These are phyloP conservation scores for Globisporangium okanoganense DNA, from an alignment of 352 stramenopile genomes.

Conservation along the genomic window DNA sequence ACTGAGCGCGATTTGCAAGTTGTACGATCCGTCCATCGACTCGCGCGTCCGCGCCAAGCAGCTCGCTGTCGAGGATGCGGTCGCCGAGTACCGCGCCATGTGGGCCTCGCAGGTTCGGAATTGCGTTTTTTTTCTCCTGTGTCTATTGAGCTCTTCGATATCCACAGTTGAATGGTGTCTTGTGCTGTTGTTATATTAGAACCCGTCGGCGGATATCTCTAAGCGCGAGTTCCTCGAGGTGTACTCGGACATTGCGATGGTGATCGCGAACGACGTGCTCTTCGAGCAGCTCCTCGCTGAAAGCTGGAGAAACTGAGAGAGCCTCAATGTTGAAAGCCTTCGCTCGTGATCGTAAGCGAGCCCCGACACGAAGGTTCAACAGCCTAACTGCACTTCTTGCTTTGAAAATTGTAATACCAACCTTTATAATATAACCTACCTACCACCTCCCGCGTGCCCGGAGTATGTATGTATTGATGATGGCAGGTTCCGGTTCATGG, in stretches of 20 bases:
- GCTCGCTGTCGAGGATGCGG: conserved; percentile 29
- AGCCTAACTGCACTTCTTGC: neutral
- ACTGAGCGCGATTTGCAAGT: conserved; percentile 29
- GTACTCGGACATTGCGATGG: conserved; percentile 65
- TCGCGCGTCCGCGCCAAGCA: conserved; percentile 41
- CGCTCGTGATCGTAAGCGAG: too few species aligned
- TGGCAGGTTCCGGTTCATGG: too few species aligned
- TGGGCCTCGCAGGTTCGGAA: conserved; percentile 29
- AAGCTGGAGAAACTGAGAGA: conserved; percentile 42
- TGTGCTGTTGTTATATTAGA: conserved; percentile 7
- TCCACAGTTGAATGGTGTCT: too few species aligned
- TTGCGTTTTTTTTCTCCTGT: neutral
- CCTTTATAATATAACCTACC: neutral
- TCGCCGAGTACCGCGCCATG: conserved; percentile 40
- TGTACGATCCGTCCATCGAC: conserved; percentile 63
- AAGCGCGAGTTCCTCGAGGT: conserved; percentile 61
- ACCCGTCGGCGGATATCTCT: conserved; percentile 28
- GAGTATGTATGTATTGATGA: neutral
- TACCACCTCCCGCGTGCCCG: neutral
- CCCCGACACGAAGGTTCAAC: too few species aligned
- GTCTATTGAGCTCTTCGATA: neutral
- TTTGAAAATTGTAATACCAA: neutral
- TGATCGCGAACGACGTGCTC: conserved; percentile 51
- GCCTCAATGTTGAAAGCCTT: neutral
- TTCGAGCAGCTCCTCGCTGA: conserved; percentile 67